Conservation (phyloP, 805 yeast genomes). For the Scheffersomyces coipomensis region DNA sequence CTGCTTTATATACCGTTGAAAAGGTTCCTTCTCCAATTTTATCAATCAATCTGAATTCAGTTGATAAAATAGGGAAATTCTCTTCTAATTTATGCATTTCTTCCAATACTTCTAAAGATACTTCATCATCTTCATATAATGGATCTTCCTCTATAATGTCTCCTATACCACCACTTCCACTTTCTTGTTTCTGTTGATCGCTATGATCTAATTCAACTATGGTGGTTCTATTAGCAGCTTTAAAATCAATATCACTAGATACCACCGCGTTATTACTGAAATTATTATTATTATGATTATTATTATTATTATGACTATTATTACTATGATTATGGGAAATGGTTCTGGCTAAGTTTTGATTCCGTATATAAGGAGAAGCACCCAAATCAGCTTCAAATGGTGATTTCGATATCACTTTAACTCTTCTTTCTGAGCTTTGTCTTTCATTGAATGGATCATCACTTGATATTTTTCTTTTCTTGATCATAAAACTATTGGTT, state of each 20-base stretch:
- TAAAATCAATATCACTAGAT: background rate
- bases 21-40: constrained; percentile 71
- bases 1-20: constrained; percentile 61
- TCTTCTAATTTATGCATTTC: constrained; percentile 56
- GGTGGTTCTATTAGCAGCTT: constrained; percentile 1
- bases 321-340: background rate
- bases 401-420: background rate
- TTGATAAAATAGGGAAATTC: constrained; percentile 52
- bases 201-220: background rate
- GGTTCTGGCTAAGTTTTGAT: constrained; percentile 1
- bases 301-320: background rate
- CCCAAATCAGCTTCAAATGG: background rate
- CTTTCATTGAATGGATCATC: constrained; percentile 18
- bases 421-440: background rate
- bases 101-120: constrained; percentile 51
- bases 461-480: constrained; percentile 3
- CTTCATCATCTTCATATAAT: constrained; percentile 41
- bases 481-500: background rate
- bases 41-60: constrained; percentile 49
- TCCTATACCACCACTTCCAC: constrained; percentile 3
- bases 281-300: background rate
- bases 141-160: constrained; percentile 7
- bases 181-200: background rate
- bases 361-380: constrained; percentile 2
- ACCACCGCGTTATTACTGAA: too few species aligned